Percentiles rank a stretch among this genome's conserved stretches.
Conservation (phyloP, 2,329 filamentous ascomycete genomes). For the Meredithiella fracta region DNA sequence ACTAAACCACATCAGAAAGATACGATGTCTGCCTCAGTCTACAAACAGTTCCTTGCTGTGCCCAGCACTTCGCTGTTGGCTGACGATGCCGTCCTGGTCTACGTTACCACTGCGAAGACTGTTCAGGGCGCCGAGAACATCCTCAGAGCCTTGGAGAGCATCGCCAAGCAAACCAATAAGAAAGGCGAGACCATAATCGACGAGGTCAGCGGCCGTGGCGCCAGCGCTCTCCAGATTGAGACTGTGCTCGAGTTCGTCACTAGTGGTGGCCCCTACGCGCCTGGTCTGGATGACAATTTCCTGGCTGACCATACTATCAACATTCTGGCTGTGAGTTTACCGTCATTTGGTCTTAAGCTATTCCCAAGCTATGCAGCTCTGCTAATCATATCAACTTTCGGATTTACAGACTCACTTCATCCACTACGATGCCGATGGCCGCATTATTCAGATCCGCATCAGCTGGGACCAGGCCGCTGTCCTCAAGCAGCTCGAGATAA, state of each 20-base stretch:
- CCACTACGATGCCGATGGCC: slow-evolving; percentile 56
- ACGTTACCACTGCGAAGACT: slow-evolving; percentile 73
- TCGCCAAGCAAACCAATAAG: slow-evolving; percentile 63
- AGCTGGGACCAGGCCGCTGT: slow-evolving; percentile 93
- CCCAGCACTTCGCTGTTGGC: slow-evolving; percentile 48
- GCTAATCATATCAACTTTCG: background rate
- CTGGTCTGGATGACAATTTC: slow-evolving; percentile 86
- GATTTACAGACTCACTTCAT: slow-evolving; percentile 64
- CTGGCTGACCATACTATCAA: slow-evolving; percentile 64
- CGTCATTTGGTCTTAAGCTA: background rate
- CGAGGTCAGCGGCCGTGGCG: slow-evolving; percentile 55
- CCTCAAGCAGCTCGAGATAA: slow-evolving; percentile 84
- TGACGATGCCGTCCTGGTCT: slow-evolving; percentile 56
- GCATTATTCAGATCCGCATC: slow-evolving; percentile 74
- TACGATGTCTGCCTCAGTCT: slow-evolving; percentile 27
- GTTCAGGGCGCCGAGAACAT: slow-evolving; percentile 58
- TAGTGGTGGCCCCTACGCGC: slow-evolving; percentile 73
- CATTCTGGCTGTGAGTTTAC: slow-evolving; percentile 31
- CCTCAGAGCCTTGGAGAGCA: slow-evolving; percentile 60
- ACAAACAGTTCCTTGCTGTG: slow-evolving; percentile 56
- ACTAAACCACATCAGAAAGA: background rate
- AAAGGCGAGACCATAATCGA: slow-evolving; percentile 64
- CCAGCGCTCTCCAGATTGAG: slow-evolving; percentile 66
- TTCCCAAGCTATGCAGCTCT: background rate
- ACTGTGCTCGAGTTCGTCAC: slow-evolving; percentile 67